Base-by-base conservation (phyloP, 78 protist genomes). In the Polysphondylium violaceum region DNA sequence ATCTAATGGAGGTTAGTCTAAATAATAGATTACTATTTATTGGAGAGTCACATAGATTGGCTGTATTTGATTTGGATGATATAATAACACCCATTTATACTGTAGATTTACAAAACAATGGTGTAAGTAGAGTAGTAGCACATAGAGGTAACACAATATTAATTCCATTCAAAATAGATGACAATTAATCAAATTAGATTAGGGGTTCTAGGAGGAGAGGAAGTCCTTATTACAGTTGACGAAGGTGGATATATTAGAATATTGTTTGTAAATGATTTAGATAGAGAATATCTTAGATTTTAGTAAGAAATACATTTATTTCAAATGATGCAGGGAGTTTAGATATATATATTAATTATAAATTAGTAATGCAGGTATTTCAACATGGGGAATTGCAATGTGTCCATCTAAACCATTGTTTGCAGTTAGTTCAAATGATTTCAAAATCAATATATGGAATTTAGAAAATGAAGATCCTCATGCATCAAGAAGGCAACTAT, bases 1-100 rank as follows among this genome's bases (percentile, higher is more conserved):
- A 83, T 69, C 56, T 83, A 69, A n/a, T 83, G 75, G 90, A 76
- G n/a, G 90, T 83, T 40, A 83, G 90, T 41, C 19, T 56, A 11
- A 67, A 53, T 40, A 41, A 23, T 21, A 83, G 36, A 56, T 38
- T n/a, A 23, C 9, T 67, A 51, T 83, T 83, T 35, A 58, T 61
- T 53, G 90, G 69, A 41, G 90, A 83, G 44, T 9, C 67, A 19
- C 43, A 56, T 35, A 16, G 11, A 1, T 31, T 83, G 1, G 29
- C 27, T 55, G 90, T 83, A 11, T 51, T 35, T 25, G 38, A 55
- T 83, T 50, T 69, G 3, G 77, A 69, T 58, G 69, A 83, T 43
- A 67, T 78, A 33, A 16, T n/a, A n/a, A n/a, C n/a, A n/a, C n/a
- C n/a, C 55, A 71, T 8, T 16, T 2, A 4, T 7, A 71, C 14